phyloP scores from a whole-genome alignment of 2,329 filamentous ascomycete species.

The Triangularia setosa region DNA sequence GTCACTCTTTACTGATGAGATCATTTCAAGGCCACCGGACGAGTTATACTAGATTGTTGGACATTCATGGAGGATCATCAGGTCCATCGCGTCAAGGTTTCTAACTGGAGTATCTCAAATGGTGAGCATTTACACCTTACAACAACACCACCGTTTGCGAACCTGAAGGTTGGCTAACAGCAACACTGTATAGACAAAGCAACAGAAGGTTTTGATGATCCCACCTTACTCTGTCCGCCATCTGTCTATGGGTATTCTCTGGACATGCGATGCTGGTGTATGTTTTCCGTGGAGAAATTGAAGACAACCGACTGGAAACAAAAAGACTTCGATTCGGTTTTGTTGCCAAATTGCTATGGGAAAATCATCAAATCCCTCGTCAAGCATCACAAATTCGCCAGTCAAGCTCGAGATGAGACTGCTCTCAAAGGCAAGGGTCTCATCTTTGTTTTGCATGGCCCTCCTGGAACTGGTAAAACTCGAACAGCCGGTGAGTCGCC shows the following conservation, averaged over 20 bases:
- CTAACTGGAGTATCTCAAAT: background rate
- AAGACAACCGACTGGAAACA: conserved; percentile 13
- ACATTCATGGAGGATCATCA: conserved; percentile 29
- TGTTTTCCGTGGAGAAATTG: conserved; percentile 28
- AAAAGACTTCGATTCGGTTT: conserved; percentile 25
- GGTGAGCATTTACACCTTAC: background rate
- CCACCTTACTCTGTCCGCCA: conserved; percentile 26
- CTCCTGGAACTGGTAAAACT: conserved; percentile 37
- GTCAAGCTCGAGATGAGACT: conserved; percentile 23
- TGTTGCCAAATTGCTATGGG: conserved; percentile 29
- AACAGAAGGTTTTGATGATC: conserved; percentile 4
- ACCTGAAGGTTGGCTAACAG: background rate
- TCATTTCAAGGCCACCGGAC: background rate
- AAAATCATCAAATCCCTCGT: conserved; percentile 28
- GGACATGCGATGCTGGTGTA: conserved; percentile 27
- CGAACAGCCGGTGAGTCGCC: conserved; percentile 30
- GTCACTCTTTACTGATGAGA: background rate
- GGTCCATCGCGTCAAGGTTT: conserved; percentile 13
- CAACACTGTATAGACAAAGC: conserved; percentile 5
- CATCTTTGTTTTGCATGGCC: conserved; percentile 35
- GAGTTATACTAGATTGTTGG: conserved; percentile 10
- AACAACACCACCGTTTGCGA: background rate
- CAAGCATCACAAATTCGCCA: conserved; percentile 27
- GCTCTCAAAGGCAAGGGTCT: conserved; percentile 37
- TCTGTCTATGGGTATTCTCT: conserved; percentile 29